Evolutionary conservation across 331 rosid genomes (phyloP), one percentile per base, ranked within the genome.

Genomic region (Rosa hybrid): DNA sequence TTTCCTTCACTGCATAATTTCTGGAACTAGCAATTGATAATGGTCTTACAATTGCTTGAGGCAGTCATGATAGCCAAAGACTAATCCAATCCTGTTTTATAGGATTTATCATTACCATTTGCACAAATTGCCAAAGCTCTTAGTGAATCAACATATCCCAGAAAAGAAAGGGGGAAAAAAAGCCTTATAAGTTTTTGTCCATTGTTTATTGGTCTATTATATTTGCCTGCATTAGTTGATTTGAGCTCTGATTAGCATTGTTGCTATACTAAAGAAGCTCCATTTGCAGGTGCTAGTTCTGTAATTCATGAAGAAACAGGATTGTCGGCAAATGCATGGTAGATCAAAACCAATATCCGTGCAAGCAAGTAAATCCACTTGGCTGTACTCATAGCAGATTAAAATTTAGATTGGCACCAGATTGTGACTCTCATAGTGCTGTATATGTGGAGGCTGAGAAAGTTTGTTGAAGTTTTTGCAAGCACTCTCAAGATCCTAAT

Each of bases 231-330:
- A 63, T 62, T 23, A 62, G 68, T 62, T 23, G 17, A 23, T 62
- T 25, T 62, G 39, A 9, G 17, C 41, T 62, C 8, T 23, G 41
- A 25, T 23, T 27, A 27, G 17, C 41, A 25, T 12, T 63, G 18
- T 63, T 63, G 39, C n/a, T 63, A 12, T 27, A 10, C 68, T 62
- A 63, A 5, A 27, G 20, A 63, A 63, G 20, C 7, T 30, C n/a
- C 44, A 64, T 64, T 30, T 27, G 44, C 70, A 64, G 42, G 70
- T 64, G 4, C 87, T 89, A 83, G 89, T 92, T 88, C 92, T 20
- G 84, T 79, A 68, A 87, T 82, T 86, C 92, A 89, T 84, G 88
- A 89, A 86, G 97, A 90, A 85, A 82, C 85, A 0, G 92, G 91
- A 25, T 80, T 83, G 68, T 88, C 0, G 88, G 93, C 51, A 80